Percentiles rank a stretch among this genome's conserved stretches.
phyloP scores from a whole-genome alignment of 2,329 filamentous ascomycete species.

The Monosporascus sp. region DNA sequence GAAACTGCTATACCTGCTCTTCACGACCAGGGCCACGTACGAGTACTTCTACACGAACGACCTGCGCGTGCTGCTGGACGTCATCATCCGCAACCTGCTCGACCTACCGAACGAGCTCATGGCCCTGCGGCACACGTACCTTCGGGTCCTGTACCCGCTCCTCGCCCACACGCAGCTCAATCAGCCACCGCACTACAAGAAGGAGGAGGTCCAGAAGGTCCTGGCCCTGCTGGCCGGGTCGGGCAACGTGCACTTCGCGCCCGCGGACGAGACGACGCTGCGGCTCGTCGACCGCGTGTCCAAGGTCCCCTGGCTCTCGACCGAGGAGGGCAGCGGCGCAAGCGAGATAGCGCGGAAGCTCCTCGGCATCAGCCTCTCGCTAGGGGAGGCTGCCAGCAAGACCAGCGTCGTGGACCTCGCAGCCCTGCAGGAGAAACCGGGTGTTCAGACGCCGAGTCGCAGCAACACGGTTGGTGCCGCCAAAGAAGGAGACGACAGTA shows the following conservation, averaged over 20 bases:
- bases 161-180: slow-evolving; percentile 87
- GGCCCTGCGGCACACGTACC: slow-evolving; percentile 82
- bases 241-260: slow-evolving; percentile 69
- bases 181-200: slow-evolving; percentile 85
- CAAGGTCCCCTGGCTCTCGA: slow-evolving; percentile 63
- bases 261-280: slow-evolving; percentile 73
- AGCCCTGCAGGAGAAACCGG: slow-evolving; percentile 74
- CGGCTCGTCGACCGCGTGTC: slow-evolving; percentile 72
- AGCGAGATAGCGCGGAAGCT: slow-evolving; percentile 52
- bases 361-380: slow-evolving; percentile 66
- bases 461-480: slow-evolving; percentile 25
- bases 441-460: slow-evolving; percentile 73
- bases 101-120: slow-evolving; percentile 82
- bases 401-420: slow-evolving; percentile 76
- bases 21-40: slow-evolving; percentile 84
- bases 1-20: slow-evolving; percentile 90
- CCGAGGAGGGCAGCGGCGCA: slow-evolving; percentile 29
- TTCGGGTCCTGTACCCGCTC: slow-evolving; percentile 86
- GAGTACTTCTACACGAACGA: slow-evolving; percentile 99
- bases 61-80: slow-evolving; percentile 85
- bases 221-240: slow-evolving; percentile 65
- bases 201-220: slow-evolving; percentile 73
- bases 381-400: slow-evolving; percentile 62
- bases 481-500: slow-evolving; percentile 1
- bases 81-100: slow-evolving; percentile 93